Percentiles rank a stretch among this genome's conserved stretches.
These are phyloP conservation scores for Nematodospora valgi DNA, from an alignment of 805 yeast genomes.

Conservation along the genomic window DNA sequence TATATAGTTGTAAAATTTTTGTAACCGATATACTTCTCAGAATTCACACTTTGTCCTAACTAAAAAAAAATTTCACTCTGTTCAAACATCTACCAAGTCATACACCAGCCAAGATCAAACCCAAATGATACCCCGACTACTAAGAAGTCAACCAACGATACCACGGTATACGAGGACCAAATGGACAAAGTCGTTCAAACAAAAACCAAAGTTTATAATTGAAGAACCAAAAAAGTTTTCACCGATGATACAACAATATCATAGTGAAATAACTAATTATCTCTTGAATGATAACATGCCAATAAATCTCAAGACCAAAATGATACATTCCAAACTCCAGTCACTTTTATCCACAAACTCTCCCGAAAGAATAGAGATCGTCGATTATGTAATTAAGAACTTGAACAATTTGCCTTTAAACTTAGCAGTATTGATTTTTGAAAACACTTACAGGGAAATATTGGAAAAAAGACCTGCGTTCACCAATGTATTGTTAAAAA, in stretches of 20 bases:
- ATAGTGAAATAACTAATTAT: constrained; percentile 3
- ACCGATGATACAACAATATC: background rate
- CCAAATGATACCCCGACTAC: no score
- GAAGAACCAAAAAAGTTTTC: constrained; percentile 5
- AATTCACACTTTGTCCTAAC: no score
- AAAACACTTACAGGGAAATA: background rate
- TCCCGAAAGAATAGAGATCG: constrained; percentile 1
- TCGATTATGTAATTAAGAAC: background rate
- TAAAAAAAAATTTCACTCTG: no score
- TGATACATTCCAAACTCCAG: constrained; percentile 1
- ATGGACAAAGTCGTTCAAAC: no score
- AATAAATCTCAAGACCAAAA: background rate
- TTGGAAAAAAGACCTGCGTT: background rate
- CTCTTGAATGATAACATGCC: constrained; percentile 1
- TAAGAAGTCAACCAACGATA: no score
- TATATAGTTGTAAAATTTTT: no score
- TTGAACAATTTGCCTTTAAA: background rate
- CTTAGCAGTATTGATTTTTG: background rate
- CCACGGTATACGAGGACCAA: background rate
- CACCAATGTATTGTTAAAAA: background rate
- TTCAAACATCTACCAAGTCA: no score
- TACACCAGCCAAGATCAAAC: no score
- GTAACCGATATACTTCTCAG: no score
- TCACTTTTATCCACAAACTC: background rate
- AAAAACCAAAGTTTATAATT: background rate